Evolutionary conservation across 2,329 filamentous ascomycete genomes (phyloP).

Genomic region (Alternaria sp.): DNA sequence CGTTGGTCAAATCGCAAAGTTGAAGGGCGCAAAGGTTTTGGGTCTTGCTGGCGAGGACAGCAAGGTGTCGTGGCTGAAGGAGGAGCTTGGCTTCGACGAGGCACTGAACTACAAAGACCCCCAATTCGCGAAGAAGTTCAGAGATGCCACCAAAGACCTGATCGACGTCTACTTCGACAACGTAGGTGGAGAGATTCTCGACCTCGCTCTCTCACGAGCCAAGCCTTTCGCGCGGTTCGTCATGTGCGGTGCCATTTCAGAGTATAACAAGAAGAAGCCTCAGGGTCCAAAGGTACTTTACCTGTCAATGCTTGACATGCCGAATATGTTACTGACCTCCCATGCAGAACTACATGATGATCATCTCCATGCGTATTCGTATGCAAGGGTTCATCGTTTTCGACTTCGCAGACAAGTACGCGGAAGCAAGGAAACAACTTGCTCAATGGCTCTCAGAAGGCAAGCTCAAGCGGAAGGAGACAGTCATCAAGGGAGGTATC

Average conservation of each 20-base stretch:
- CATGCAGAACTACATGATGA: conserved; percentile 54
- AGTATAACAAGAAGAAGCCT: conserved; percentile 55
- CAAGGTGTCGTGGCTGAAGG: conserved; percentile 65
- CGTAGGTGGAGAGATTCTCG: conserved; percentile 60
- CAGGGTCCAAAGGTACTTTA: conserved; percentile 60
- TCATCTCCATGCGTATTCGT: conserved; percentile 55
- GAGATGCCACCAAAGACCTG: conserved; percentile 57
- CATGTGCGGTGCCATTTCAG: conserved; percentile 56
- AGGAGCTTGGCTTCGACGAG: conserved; percentile 62
- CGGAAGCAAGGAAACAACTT: conserved; percentile 67
- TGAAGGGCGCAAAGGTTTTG: conserved; percentile 66
- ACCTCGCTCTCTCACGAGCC: conserved; percentile 55
- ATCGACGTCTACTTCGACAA: conserved; percentile 65
- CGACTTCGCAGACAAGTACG: conserved; percentile 69
- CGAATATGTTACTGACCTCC: conserved; percentile 12
- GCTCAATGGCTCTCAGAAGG: conserved; percentile 75
- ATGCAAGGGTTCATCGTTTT: conserved; percentile 73
- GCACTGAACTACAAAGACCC: conserved; percentile 65
- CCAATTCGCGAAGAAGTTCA: conserved; percentile 59
- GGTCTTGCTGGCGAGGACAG: conserved; percentile 63
- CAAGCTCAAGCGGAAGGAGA: conserved; percentile 75
- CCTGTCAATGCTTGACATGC: no score
- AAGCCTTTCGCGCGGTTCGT: conserved; percentile 55
- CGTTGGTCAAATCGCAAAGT: conserved; percentile 79
- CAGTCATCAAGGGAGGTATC: conserved; percentile 74